Conservation (phyloP, 2,329 filamentous ascomycete species). For the Ceratocystis harringtonii region DNA sequence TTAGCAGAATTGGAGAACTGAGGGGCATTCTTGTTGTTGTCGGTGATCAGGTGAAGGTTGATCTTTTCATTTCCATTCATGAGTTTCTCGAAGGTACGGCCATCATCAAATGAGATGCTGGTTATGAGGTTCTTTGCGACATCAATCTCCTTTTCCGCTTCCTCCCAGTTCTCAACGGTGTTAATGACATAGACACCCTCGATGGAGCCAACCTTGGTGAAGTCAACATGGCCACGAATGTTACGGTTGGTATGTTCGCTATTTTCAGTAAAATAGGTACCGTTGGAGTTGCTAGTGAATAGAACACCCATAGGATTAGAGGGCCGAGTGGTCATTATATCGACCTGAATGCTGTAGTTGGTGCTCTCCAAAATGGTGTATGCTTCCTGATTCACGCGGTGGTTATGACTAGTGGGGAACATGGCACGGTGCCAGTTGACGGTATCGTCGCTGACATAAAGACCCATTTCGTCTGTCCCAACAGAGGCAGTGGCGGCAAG, state of each 20-base stretch:
- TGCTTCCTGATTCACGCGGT: constrained; percentile 56
- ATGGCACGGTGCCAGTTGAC: constrained; percentile 80
- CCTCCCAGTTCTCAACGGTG: constrained; percentile 69
- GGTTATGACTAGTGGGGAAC: constrained; percentile 65
- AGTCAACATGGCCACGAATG: constrained; percentile 63
- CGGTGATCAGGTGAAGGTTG: constrained; percentile 85
- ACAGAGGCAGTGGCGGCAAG: constrained; percentile 67
- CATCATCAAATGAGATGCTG: constrained; percentile 89
- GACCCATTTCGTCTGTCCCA: constrained; percentile 75
- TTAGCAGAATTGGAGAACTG: constrained; percentile 91
- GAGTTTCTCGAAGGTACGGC: constrained; percentile 64
- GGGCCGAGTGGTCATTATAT: constrained; percentile 60
- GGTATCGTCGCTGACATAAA: constrained; percentile 78
- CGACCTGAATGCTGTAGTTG: constrained; percentile 93
- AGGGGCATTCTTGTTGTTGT: constrained; percentile 64
- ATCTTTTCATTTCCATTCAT: constrained; percentile 52
- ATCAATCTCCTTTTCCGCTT: constrained; percentile 41
- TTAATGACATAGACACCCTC: constrained; percentile 90
- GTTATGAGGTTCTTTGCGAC: constrained; percentile 56
- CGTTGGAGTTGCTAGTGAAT: constrained; percentile 94
- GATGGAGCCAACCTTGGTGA: constrained; percentile 82
- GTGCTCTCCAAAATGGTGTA: constrained; percentile 94
- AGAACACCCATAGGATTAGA: constrained; percentile 67
- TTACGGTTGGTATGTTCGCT: constrained; percentile 86
- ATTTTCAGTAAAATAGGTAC: constrained; percentile 88